Evolutionary conservation across 2,329 filamentous ascomycete species (phyloP), one percentile per base, ranked within the genome.

Genomic region (Verticillium isaacii): DNA sequence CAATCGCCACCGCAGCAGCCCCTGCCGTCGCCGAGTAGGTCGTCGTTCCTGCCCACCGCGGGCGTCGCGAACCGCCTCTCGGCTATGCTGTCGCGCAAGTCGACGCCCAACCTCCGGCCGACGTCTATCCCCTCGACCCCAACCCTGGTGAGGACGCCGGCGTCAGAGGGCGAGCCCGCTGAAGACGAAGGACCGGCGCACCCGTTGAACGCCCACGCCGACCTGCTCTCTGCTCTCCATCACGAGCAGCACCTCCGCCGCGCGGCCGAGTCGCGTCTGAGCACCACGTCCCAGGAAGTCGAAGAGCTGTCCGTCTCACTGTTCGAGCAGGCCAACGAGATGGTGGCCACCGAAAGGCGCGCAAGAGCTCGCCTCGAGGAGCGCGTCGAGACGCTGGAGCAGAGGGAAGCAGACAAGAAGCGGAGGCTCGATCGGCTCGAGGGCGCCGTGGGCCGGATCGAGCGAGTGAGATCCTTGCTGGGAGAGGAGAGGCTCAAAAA

Each of bases 271-370:
- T 83, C 83, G 58, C 83, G 85, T 64, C 78, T 92, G 23, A 82
- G 81, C 65, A 84, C 86, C 58, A 89, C 90, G 58, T 88, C 85
- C 69, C 81, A 79, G 14, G 91, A 95, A 77, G 83, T 94, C 23
- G 91, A 94, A 75, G 91, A 95, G 75, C 78, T 95, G 66, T 91
- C 85, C 69, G 89, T 85, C 23, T 84, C 83, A 58, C 77, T 95
- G 60, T 95, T 95, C 73, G 87, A 91, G 76, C 88, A 93, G 77
- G 91, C 91, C 59, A 95, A 95, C 73, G 87, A 93, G 76, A 95
- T 95, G 91, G 91, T 95, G 23, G 90, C 91, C 2, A 80, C 83
- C 19, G 91, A 95, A 79, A 80, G 91, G 54, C 83, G 86, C 61
- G 89, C 89, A 37, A 79, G 90, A 62, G 89, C 89, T 6, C 85